Percentiles rank a stretch among this genome's conserved stretches.
These are phyloP conservation scores for Annulohypoxylon nitens DNA, from an alignment of 495 filamentous ascomycete species.

Conservation along the genomic window DNA sequence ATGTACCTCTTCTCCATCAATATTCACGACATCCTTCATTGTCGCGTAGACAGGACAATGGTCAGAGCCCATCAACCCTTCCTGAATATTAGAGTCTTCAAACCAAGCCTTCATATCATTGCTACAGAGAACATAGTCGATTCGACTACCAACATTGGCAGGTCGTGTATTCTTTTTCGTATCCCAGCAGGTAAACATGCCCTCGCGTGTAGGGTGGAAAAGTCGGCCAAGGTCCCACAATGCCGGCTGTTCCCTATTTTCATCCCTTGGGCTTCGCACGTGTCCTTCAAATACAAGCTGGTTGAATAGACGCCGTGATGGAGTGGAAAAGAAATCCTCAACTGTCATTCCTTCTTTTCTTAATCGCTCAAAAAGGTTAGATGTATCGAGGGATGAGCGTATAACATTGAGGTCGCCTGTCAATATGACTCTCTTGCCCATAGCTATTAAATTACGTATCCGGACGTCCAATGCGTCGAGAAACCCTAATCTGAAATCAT, in stretches of 20 bases:
- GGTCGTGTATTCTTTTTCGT: conserved; percentile 87
- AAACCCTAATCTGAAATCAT: conserved; percentile 85
- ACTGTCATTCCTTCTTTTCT: conserved; percentile 74
- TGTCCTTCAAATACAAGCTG: conserved; percentile 80
- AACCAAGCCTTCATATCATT: conserved; percentile 87
- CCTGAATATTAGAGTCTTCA: conserved; percentile 89
- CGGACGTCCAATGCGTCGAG: conserved; percentile 83
- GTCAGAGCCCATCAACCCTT: conserved; percentile 94
- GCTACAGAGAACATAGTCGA: conserved; percentile 93
- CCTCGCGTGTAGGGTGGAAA: conserved; percentile 80
- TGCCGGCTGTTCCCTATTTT: conserved; percentile 77
- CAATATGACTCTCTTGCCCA: conserved; percentile 85
- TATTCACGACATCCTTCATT: conserved; percentile 72
- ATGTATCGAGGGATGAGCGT: conserved; percentile 77
- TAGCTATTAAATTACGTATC: conserved; percentile 82
- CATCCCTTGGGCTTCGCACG: conserved; percentile 77
- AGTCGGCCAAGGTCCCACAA: conserved; percentile 88
- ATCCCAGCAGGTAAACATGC: conserved; percentile 98
- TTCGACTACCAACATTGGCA: conserved; percentile 89
- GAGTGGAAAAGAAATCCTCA: conserved; percentile 78
- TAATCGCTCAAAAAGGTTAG: conserved; percentile 75
- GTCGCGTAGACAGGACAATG: conserved; percentile 93
- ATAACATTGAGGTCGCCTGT: conserved; percentile 94
- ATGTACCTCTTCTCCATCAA: conserved; percentile 64
- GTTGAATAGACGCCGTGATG: conserved; percentile 86